A percentile compares a stretch with the other conserved stretches of the same genome.
These are phyloP conservation scores for Diutina rugosa DNA, from an alignment of 1,139 yeast species.

Conservation along the genomic window DNA sequence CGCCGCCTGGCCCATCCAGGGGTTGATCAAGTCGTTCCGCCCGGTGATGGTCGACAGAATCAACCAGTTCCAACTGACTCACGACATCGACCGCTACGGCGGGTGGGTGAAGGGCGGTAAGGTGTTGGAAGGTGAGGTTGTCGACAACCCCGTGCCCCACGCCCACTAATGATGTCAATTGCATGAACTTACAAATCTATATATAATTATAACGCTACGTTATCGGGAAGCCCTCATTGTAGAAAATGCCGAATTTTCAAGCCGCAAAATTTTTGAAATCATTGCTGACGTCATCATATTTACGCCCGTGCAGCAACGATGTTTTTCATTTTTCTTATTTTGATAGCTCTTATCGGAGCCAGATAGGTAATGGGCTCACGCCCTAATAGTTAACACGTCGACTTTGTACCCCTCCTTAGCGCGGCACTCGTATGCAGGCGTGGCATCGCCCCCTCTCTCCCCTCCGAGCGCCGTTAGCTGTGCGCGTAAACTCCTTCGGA, in stretches of 20 bases:
- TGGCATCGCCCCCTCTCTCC: background rate
- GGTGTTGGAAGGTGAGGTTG: constrained; percentile 52
- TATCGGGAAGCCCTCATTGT: background rate
- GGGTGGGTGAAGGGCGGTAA: constrained; percentile 66
- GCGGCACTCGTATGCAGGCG: background rate
- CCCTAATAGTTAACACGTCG: background rate
- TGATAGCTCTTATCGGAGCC: too few relatives aligned
- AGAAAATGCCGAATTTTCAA: too few relatives aligned
- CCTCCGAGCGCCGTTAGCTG: background rate
- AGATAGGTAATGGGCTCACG: too few relatives aligned
- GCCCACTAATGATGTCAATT: constrained; percentile 15
- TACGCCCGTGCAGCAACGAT: too few relatives aligned
- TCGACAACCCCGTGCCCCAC: constrained; percentile 45
- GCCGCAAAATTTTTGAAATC: too few relatives aligned
- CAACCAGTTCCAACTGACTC: constrained; percentile 28
- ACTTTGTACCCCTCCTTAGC: background rate
- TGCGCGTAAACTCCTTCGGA: background rate
- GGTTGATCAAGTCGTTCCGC: constrained; percentile 69
- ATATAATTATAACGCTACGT: background rate
- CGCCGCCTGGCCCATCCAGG: constrained; percentile 89
- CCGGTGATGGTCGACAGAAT: constrained; percentile 72
- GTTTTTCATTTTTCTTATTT: too few relatives aligned
- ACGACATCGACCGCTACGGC: constrained; percentile 41
- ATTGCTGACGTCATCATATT: too few relatives aligned
- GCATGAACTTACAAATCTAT: background rate